Evolutionary conservation across 768 basidiomycete species (phyloP), one percentile per base, ranked within the genome.

Genomic region (Dentipellis sp.): DNA sequence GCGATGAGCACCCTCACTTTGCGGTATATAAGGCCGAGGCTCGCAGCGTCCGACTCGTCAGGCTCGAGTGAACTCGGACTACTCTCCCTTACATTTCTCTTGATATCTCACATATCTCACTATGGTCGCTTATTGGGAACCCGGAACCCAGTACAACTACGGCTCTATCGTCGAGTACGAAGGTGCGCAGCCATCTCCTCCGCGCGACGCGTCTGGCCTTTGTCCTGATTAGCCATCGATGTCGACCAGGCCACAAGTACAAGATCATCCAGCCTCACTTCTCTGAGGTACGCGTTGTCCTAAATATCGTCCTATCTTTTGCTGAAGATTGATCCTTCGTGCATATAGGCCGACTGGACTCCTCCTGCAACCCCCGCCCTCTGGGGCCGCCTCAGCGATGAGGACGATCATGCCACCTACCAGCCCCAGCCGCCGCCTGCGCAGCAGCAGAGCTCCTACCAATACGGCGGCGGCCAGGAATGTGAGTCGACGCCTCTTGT

Each of bases 241-340:
- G 42, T 19, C 5, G 42, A 34, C 22, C 61, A 84, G 85, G 79
- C 40, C 65, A 68, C 59, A 69, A 67, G 42, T 90, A 88, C 74
- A 83, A 80, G 68, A 84, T 84, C 68, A 80, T 88, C 60, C 86
- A 88, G 64, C 72, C 84, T 9, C 88, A 90, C 70, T 69, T 65
- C 53, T 86, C 87, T 34, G 83, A 87, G 76, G 86, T 80, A 59
- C 55, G 65, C 58, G n/a, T 29, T 29, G 29, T 29, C 29, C n/a
- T n/a, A 29, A 6, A 29, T 29, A 29, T 29, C n/a, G n/a, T n/a
- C 6, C 6, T 29, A 29, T 29, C 29, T 29, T 29, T 29, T 6
- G 29, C 29, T 29, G 29, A 29, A 6, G 29, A 3, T 29, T 6
- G 6, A 3, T 29, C 29, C 29, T 29, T 23, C 19, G 19, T 55